These are phyloP conservation scores for Erysimum cheiranthoides DNA, from an alignment of 345 rosid species.

Conservation along the genomic window DNA sequence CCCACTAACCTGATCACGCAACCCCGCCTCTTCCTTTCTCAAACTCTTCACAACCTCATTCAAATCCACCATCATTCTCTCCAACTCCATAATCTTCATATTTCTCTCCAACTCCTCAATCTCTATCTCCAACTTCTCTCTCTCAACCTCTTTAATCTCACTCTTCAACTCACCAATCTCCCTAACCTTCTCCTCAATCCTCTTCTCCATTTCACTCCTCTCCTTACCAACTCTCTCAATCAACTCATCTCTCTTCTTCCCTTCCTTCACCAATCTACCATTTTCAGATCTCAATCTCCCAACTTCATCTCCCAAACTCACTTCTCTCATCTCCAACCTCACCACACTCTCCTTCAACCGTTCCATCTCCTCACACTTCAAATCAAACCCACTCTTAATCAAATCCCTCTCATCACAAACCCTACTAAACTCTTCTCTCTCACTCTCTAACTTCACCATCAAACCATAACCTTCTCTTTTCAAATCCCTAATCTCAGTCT, in stretches of 20 bases:
- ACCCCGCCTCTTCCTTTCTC: conserved; percentile 51
- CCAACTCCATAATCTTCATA: conserved; percentile 55
- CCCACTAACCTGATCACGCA: conserved; percentile 49
- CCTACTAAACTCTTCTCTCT: conserved; percentile 44
- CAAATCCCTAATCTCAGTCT: conserved; percentile 51
- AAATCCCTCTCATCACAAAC: conserved; percentile 61
- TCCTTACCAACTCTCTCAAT: conserved; percentile 41
- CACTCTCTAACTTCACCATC: conserved; percentile 47
- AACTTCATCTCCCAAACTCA: conserved; percentile 49
- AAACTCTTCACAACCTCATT: conserved; percentile 45
- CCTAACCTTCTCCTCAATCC: conserved; percentile 39
- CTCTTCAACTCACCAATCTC: conserved; percentile 51
- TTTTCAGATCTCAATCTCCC: conserved; percentile 46
- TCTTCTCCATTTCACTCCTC: conserved; percentile 48
- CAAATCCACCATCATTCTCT: conserved; percentile 45
- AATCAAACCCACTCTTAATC: conserved; percentile 47
- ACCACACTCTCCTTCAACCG: conserved; percentile 50
- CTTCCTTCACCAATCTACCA: conserved; percentile 49
- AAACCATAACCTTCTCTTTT: conserved; percentile 51
- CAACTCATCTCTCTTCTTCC: conserved; percentile 40
- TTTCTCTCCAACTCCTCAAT: conserved; percentile 47
- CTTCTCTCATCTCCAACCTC: conserved; percentile 50
- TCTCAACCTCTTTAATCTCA: conserved; percentile 43
- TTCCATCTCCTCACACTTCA: conserved; percentile 47
- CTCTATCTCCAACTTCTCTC: conserved; percentile 55